Evolutionary conservation across 768 basidiomycete genomes (phyloP), one percentile per base, ranked within the genome.

Genomic region (Daedalea quercina): DNA sequence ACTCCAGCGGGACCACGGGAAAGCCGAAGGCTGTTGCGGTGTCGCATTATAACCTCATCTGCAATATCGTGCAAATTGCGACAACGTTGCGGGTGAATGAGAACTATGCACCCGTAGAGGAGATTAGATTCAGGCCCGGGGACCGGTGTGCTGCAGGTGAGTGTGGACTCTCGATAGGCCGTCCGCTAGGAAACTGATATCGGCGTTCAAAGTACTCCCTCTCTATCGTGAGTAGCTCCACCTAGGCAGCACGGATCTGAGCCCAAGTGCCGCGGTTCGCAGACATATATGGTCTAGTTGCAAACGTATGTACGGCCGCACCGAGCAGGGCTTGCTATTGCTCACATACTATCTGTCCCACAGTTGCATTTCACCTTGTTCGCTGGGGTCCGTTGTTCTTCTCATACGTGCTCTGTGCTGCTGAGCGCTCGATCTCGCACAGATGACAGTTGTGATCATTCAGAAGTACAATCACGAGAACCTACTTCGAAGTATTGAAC

Each of bases 401-500:
- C n/a, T 3, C 15, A 17, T 7, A 47, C 24, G 33, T 23, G 2
- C 26, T 19, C 8, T 33, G 2, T 9, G 4, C 9, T 25, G 26
- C 13, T 19, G 17, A 1, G 6, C 13, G 28, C 19, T 20, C n/a
- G n/a, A n/a, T n/a, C n/a, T n/a, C 25, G 3, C 13, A 28, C 25
- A 68, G 67, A 50, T 56, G 28, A 54, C 63, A 0, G 33, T 67
- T 2, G 67, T 71, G 1, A 63, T 71, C 4, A 54, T 66, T 9
- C 63, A 64, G 8, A 63, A 60, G 51, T 71, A 68, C 58, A 61
- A 51, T 40, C 65, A 67, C 48, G 51, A 58, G 24, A 56, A 60
- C 12, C 57, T 68, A 46, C 59, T 71, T n/a, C 54, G 59, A 47
- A 69, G 69, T 61, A 68, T 70, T 26, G 63, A 65, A 22, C 60